Base-by-base conservation (phyloP, 495 filamentous ascomycete genomes). In the Pyrenopolyporus hunteri region DNA sequence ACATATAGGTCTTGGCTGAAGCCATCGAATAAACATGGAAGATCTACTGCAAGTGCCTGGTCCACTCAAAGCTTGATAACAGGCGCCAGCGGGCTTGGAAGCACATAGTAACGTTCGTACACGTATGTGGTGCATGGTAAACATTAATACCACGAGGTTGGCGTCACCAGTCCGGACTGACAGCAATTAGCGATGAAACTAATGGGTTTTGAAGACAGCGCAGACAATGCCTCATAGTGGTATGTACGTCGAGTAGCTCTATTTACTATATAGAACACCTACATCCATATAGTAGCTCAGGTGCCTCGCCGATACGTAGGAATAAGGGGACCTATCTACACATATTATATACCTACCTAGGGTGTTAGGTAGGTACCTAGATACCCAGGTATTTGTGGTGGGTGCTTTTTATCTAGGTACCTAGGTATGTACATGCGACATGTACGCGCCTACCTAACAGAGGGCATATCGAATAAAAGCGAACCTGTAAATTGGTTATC, bases 41-140 rank as follows among this genome's bases (percentile, higher is more conserved):
- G 60, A 64, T 64, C 60, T 58, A 10, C 60, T 59, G 60, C 54
- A 58, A 54, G 53, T 58, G 43, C 35, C 13, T 32, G 43, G 29
- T 43, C 60, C 60, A 57, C 45, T 48, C 16, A 57, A 57, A 57
- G 50, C 48, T 42, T 51, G 36, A 43, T 45, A 11, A 58, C 40
- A 54, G 40, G 32, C 53, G 53, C 49, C 46, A 49, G 29, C 48
- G 20, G 42, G 9, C 14, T 14, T 36, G 29, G 23, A 36, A 39
- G 31, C 36, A 6, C 45, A 46, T 46, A 42, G 43, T 23, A 45
- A 40, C 17, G 37, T 23, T 47, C 35, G 47, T 54, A 53, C 47
- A 58, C 52, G 44, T 46, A 45, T 31, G 16, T 43, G 23, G 13
- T 43, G 39, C 16, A 43, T 14, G 25, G 23, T 46, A 16, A 28